A percentile compares a stretch with the other conserved stretches of the same genome.
Evolutionary conservation across 768 basidiomycete genomes (phyloP).

Genomic region (Mycena amicta): DNA sequence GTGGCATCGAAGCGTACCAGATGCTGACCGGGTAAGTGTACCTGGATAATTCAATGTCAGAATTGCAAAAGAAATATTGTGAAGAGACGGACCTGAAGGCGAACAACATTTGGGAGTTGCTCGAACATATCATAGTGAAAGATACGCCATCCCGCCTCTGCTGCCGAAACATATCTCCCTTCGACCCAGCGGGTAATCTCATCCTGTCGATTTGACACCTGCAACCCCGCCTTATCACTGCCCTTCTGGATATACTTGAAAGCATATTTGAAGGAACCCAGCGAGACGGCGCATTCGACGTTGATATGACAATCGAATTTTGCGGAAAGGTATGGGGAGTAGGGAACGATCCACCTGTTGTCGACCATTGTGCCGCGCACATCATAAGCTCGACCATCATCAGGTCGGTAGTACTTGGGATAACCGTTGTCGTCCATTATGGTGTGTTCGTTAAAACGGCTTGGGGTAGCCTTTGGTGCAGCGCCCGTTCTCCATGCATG

Average conservation of each 20-base stretch:
- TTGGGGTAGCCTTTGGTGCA: background rate
- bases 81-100: too few relatives aligned
- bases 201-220: constrained; percentile 21
- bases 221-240: background rate
- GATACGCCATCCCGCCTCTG: background rate
- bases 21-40: constrained; percentile 39
- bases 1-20: constrained; percentile 30
- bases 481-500: constrained; percentile 7
- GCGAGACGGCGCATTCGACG: constrained; percentile 34
- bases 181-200: constrained; percentile 30
- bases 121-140: constrained; percentile 30
- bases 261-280: constrained; percentile 27
- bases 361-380: constrained; percentile 6
- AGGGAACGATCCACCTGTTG: constrained; percentile 38
- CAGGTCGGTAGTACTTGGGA: constrained; percentile 32
- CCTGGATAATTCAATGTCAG: too few relatives aligned
- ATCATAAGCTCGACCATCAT: constrained; percentile 5
- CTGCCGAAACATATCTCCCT: background rate
- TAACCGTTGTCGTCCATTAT: constrained; percentile 36
- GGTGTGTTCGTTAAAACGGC: constrained; percentile 23
- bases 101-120: constrained; percentile 32
- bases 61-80: too few relatives aligned
- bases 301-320: constrained; percentile 41
- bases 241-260: background rate
- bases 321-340: constrained; percentile 26